Evolutionary conservation across 805 yeast species (phyloP).

Genomic region (Candida schatavii): DNA sequence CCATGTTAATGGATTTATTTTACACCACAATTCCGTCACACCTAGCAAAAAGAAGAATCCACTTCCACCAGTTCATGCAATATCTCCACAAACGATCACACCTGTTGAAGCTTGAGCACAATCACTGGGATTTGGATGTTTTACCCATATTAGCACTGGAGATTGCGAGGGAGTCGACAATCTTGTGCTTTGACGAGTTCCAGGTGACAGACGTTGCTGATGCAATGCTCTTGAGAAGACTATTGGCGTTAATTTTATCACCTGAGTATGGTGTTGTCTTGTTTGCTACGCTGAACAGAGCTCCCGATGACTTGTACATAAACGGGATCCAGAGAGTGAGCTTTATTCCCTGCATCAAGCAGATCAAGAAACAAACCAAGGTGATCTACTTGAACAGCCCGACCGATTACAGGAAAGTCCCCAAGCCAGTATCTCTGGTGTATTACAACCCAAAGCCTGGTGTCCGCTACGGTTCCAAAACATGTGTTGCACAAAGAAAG

Average conservation of each 20-base stretch:
- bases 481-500: constrained; percentile 48
- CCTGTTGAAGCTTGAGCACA: constrained; percentile 59
- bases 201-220: constrained; percentile 99
- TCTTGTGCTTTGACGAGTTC: constrained; percentile 93
- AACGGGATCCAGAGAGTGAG: constrained; percentile 93
- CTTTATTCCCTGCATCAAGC: constrained; percentile 87
- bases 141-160: constrained; percentile 83
- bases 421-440: constrained; percentile 76
- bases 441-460: constrained; percentile 74
- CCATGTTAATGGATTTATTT: constrained; percentile 96
- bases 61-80: constrained; percentile 98
- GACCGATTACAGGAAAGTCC: constrained; percentile 88
- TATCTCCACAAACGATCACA: constrained; percentile 84
- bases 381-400: constrained; percentile 86
- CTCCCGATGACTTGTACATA: constrained; percentile 88
- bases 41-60: constrained; percentile 76
- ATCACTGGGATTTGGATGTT: constrained; percentile 63
- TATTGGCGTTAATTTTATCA: constrained; percentile 63
- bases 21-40: constrained; percentile 79
- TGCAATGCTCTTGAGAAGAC: constrained; percentile 88
- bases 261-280: constrained; percentile 79
- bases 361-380: constrained; percentile 67
- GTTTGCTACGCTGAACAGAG: constrained; percentile 93
- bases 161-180: constrained; percentile 70
- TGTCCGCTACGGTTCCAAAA: constrained; percentile 48